Evolutionary conservation across 2,329 filamentous ascomycete species (phyloP).

Genomic region (Diaporthe capsici): DNA sequence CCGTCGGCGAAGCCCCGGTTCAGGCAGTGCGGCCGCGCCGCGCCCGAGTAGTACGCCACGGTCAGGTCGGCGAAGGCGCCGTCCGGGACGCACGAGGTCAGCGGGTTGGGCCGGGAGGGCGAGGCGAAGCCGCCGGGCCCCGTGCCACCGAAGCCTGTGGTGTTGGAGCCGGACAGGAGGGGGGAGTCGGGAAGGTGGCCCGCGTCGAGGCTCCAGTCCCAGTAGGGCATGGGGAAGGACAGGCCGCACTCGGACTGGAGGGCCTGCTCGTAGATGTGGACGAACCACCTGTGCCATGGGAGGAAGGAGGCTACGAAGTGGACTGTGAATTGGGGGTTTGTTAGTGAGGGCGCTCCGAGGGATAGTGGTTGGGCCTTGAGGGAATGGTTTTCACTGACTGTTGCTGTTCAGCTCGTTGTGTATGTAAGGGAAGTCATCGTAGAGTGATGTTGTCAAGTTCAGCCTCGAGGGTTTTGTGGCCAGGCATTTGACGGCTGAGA

Average conservation of each 20-base stretch:
- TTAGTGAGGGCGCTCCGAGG: neutral
- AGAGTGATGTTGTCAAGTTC: slow-evolving; percentile 45
- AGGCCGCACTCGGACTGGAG: slow-evolving; percentile 50
- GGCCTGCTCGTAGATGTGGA: slow-evolving; percentile 50
- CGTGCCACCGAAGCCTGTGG: slow-evolving; percentile 39
- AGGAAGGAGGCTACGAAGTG: slow-evolving; percentile 48
- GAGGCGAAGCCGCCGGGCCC: slow-evolving; percentile 55
- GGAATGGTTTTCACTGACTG: neutral
- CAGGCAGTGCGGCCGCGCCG: slow-evolving; percentile 48
- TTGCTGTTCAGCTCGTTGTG: slow-evolving; percentile 45
- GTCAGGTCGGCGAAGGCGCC: slow-evolving; percentile 49
- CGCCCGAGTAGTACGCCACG: slow-evolving; percentile 36
- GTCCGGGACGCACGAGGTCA: slow-evolving; percentile 58
- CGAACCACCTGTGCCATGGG: slow-evolving; percentile 51
- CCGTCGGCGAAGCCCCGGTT: slow-evolving; percentile 50
- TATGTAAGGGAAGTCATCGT: slow-evolving; percentile 52
- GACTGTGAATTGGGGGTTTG: slow-evolving; percentile 43
- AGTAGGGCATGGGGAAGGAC: slow-evolving; percentile 45
- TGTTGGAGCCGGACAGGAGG: neutral
- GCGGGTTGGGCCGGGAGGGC: slow-evolving; percentile 63
- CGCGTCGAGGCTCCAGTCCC: slow-evolving; percentile 44
- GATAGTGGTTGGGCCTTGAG: neutral
- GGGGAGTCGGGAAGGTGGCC: slow-evolving; percentile 59
- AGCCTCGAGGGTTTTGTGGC: slow-evolving; percentile 42
- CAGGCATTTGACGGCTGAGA: slow-evolving; percentile 18